These are phyloP conservation scores for Penicillium palitans DNA, from an alignment of 2,329 filamentous ascomycete species.

Conservation along the genomic window DNA sequence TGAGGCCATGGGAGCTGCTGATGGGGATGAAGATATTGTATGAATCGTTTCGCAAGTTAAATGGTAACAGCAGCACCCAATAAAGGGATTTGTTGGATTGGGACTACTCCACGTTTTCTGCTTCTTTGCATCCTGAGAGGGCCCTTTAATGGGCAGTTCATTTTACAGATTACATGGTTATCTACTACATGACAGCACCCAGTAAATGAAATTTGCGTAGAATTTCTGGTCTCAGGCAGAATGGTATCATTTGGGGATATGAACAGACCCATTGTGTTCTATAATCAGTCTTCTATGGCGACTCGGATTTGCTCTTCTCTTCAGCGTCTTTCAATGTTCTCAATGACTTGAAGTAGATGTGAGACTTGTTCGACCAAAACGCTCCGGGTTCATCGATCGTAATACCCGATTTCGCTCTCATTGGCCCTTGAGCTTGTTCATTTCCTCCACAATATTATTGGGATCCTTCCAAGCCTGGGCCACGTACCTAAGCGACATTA, in stretches of 20 bases:
- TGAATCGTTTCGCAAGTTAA: slow-evolving; percentile 24
- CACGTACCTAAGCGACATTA: slow-evolving; percentile 49
- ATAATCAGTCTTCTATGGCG: neutral
- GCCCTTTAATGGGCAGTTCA: neutral
- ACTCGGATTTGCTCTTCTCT: neutral
- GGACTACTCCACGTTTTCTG: neutral
- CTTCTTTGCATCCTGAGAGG: neutral
- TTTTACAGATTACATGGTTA: neutral
- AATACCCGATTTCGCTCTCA: neutral
- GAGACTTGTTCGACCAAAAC: neutral
- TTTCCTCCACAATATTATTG: slow-evolving; percentile 61
- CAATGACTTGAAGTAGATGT: neutral
- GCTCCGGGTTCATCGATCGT: neutral
- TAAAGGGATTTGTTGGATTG: neutral
- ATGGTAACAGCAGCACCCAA: slow-evolving; percentile 1
- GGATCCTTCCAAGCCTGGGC: slow-evolving; percentile 62
- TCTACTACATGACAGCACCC: neutral
- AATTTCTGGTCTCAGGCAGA: neutral
- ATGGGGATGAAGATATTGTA: slow-evolving; percentile 37
- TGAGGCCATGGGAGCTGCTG: slow-evolving; percentile 36
- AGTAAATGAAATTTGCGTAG: neutral
- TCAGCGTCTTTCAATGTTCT: neutral
- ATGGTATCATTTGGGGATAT: neutral
- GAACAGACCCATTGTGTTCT: neutral
- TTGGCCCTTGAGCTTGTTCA: slow-evolving; percentile 39